Percentiles rank a stretch among this genome's conserved stretches.
Conservation (phyloP, 2,329 filamentous ascomycete species). For the Alternaria sp. region DNA sequence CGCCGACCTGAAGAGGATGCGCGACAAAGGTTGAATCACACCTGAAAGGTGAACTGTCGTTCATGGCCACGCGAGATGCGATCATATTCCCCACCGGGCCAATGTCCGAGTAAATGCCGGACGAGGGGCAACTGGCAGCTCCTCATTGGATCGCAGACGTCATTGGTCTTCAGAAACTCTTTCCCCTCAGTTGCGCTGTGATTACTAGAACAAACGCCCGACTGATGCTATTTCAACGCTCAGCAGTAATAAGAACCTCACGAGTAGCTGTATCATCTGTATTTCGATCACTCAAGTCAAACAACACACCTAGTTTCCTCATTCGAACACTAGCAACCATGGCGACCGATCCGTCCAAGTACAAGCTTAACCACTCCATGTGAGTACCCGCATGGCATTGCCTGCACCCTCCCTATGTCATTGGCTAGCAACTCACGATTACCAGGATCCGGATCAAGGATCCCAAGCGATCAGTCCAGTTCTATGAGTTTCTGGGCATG, state of each 20-base stretch:
- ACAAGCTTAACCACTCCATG: constrained; percentile 71
- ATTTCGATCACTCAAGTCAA: constrained; percentile 14
- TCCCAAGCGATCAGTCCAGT: constrained; percentile 82
- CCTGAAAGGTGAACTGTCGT: neutral
- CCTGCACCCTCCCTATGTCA: neutral
- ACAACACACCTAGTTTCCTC: constrained; percentile 18
- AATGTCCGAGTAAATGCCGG: constrained; percentile 25
- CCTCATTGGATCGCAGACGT: constrained; percentile 25
- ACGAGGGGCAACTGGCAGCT: constrained; percentile 26
- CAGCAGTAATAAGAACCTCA: constrained; percentile 13
- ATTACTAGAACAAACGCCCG: constrained; percentile 4
- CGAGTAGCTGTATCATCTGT: constrained; percentile 17
- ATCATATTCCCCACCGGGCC: neutral
- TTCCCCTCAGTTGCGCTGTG: constrained; percentile 9
- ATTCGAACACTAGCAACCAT: constrained; percentile 56
- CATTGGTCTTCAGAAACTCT: constrained; percentile 42
- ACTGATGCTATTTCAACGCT: constrained; percentile 38
- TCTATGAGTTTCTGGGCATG: constrained; percentile 93
- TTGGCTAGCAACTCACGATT: constrained; percentile 18
- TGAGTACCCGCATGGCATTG: constrained; percentile 34
- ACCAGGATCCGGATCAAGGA: constrained; percentile 82
- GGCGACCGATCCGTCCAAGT: constrained; percentile 66
- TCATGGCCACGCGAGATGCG: constrained; percentile 6
- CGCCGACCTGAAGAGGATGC: neutral
- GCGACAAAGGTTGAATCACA: neutral